These are phyloP conservation scores for Saccharomycopsis olivae DNA, from an alignment of 805 yeast genomes.

Conservation along the genomic window DNA sequence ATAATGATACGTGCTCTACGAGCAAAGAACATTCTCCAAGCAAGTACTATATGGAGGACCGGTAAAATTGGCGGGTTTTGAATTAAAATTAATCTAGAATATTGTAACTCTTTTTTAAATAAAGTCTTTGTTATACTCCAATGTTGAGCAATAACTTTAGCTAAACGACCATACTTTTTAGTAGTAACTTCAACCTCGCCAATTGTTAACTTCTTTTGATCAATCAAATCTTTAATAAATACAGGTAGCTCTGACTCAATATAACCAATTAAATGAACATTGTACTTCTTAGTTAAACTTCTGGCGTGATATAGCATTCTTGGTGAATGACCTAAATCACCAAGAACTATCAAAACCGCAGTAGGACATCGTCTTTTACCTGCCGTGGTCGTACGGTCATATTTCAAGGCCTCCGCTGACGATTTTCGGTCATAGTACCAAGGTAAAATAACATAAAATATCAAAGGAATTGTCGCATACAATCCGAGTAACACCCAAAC, in stretches of 20 bases:
- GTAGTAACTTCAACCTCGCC: conserved; percentile 2
- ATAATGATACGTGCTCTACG: conserved; percentile 56
- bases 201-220: conserved; percentile 1
- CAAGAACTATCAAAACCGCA: conserved; percentile 72
- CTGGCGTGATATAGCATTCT: conserved; percentile 86
- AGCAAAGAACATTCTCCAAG: conserved; percentile 38
- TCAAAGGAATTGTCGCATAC: conserved; percentile 25
- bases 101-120: conserved; percentile 34
- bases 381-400: background rate
- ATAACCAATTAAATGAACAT: conserved; percentile 82
- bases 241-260: conserved; percentile 44
- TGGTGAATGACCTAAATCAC: conserved; percentile 93
- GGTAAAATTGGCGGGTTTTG: conserved; percentile 96
- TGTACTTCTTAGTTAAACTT: conserved; percentile 64
- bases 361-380: conserved; percentile 32
- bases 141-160: conserved; percentile 53
- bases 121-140: conserved; percentile 36
- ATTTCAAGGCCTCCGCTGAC: too few relatives aligned
- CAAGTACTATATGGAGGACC: conserved; percentile 49
- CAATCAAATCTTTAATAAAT: conserved; percentile 29
- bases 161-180: conserved; percentile 19
- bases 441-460: conserved; percentile 33
- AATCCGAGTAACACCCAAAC: conserved; percentile 10
- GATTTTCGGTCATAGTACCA: conserved; percentile 19
- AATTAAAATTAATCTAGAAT: conserved; percentile 58